Conservation (phyloP, 2,329 filamentous ascomycete genomes). For the Fusarium sambucinum region DNA sequence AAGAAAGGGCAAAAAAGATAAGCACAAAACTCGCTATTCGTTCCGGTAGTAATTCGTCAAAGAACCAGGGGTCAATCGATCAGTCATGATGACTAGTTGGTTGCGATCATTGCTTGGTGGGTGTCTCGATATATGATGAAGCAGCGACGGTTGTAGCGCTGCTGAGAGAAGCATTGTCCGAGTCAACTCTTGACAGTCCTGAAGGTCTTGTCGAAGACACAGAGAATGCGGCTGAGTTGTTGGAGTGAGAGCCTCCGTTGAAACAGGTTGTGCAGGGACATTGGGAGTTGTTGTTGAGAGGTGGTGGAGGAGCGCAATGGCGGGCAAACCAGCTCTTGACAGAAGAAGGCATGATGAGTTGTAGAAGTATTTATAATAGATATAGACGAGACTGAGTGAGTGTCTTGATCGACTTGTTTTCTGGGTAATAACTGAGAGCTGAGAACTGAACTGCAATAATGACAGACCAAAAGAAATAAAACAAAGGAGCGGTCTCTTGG, state of each 20-base stretch:
- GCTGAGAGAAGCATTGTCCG: constrained; percentile 44
- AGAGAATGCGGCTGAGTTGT: constrained; percentile 34
- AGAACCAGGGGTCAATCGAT: constrained; percentile 1
- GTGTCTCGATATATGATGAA: constrained; percentile 41
- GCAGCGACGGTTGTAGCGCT: constrained; percentile 40
- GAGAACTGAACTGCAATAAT: neutral
- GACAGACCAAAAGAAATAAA: neutral
- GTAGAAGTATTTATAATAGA: neutral
- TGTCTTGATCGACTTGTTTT: neutral
- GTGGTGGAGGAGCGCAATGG: constrained; percentile 56
- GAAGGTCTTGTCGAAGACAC: constrained; percentile 19
- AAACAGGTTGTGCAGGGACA: constrained; percentile 56
- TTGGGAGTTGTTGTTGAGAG: constrained; percentile 50
- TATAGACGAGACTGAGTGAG: neutral
- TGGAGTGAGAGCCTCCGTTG: constrained; percentile 43
- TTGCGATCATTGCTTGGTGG: constrained; percentile 37
- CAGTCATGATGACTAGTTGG: neutral
- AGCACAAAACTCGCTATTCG: constrained; percentile 14
- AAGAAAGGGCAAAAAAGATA: constrained; percentile 1
- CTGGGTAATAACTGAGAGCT: constrained; percentile 1
- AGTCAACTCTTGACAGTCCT: constrained; percentile 22
- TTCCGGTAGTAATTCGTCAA: constrained; percentile 23
- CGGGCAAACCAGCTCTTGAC: constrained; percentile 56
- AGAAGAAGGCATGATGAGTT: constrained; percentile 49
- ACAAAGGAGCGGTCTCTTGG: constrained; percentile 26